Conservation (phyloP, 2,329 filamentous ascomycete species). For the Furcasterigmium sp. region DNA sequence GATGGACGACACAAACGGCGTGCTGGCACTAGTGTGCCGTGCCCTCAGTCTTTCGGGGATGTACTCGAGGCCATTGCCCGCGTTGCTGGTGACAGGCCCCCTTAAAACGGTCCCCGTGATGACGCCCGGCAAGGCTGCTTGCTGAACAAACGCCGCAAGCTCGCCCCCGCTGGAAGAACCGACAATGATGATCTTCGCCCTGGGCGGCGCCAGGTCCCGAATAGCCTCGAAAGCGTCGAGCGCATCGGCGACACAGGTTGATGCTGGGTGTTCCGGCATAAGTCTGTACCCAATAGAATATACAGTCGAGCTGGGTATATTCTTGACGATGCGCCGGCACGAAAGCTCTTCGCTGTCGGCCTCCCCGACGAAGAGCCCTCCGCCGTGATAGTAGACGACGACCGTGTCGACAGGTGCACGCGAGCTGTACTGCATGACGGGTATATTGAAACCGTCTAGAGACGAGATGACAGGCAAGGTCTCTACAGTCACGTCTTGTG, state of each 20-base stretch:
- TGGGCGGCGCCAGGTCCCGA: constrained; percentile 5
- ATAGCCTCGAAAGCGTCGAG: constrained; percentile 27
- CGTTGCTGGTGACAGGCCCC: constrained; percentile 42
- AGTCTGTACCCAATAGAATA: constrained; percentile 43
- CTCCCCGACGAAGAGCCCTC: constrained; percentile 40
- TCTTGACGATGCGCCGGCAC: constrained; percentile 34
- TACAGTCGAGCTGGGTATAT: constrained; percentile 21
- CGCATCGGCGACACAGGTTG: constrained; percentile 35
- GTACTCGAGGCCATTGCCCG: constrained; percentile 26
- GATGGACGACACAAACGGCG: constrained; percentile 29
- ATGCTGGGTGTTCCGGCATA: constrained; percentile 31
- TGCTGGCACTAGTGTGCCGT: constrained; percentile 32
- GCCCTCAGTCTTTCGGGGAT: constrained; percentile 28
- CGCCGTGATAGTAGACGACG: constrained; percentile 43
- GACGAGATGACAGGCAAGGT: constrained; percentile 24
- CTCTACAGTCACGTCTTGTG: constrained; percentile 22
- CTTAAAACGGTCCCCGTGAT: constrained; percentile 38
- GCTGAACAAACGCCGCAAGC: constrained; percentile 38
- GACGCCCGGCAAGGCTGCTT: constrained; percentile 17
- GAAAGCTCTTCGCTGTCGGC: constrained; percentile 44
- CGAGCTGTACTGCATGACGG: constrained; percentile 22
- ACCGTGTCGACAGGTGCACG: constrained; percentile 15
- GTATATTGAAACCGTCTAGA: constrained; percentile 26
- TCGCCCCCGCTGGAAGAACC: constrained; percentile 45
- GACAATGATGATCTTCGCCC: constrained; percentile 24